Base-by-base conservation (phyloP, 352 stramenopile genomes). In the Phytopythium chamaehyphon region DNA sequence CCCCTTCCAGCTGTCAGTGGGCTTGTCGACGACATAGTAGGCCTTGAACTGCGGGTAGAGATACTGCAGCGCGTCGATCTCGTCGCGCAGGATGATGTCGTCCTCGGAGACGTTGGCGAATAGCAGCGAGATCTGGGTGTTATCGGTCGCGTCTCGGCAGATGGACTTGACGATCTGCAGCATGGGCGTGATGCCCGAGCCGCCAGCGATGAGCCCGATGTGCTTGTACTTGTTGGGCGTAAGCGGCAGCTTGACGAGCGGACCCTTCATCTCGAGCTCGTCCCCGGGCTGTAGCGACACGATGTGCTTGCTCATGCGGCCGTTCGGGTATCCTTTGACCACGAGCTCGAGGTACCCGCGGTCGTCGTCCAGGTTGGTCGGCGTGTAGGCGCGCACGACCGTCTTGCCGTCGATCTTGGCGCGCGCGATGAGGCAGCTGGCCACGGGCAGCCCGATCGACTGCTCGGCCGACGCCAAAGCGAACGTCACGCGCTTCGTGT, bases 121-220 rank as follows among this genome's bases (percentile, higher is more conserved):
- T 21, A 97, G 42, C 48, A 97, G 62, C 44, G 76, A 83, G 51
- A 96, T 67, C 67, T 96, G 65, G 1, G 90, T 97, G 44, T 69
- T 67, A 64, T 97, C 88, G 18, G 79, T 63, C 21, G 76, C 75
- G 66, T 96, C 86, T 45, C 80, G 73, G 52, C 89, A 89, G 51
- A 96, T 88, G 53, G 80, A 65, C 67, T 90, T 89, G 40, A 76
- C 77, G 45, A 95, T 58, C 67, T 96, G 86, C 39, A 96, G 73
- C 86, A 96, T 96, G 24, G 88, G 88, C 39, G 88, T 96, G 65
- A 96, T 82, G 19, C 88, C 90, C 46, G 85, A 96, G 60, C 90
- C 90, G 16, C 89, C 90, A 50, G 90, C 89, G 54, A 97, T 86
- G 51, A 96, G 66, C 6, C 85, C 87, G 46, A 97, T 83, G 56